These are phyloP conservation scores for Mycena epipterygia DNA, from an alignment of 768 basidiomycete species.

Conservation along the genomic window DNA sequence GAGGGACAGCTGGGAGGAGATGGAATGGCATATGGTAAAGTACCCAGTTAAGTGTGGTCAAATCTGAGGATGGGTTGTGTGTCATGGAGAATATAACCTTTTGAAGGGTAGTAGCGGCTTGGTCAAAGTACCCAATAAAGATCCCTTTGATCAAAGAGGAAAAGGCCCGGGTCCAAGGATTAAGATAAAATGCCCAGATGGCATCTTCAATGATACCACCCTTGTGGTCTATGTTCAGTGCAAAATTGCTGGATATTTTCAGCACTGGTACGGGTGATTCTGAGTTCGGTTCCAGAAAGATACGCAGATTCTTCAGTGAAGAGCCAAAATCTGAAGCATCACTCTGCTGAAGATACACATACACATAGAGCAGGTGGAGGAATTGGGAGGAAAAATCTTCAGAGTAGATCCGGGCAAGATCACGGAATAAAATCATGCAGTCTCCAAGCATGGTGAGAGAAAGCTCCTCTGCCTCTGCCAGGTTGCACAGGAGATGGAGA, in stretches of 20 bases:
- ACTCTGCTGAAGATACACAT: background rate
- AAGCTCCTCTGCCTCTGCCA: background rate
- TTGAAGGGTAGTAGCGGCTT: background rate
- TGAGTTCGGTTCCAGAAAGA: background rate
- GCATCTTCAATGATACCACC: background rate
- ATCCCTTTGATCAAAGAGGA: background rate
- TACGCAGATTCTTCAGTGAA: background rate
- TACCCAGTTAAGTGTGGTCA: background rate
- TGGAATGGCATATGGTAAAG: background rate
- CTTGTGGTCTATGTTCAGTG: background rate
- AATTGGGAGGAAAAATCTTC: background rate
- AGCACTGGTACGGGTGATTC: background rate
- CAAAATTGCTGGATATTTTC: background rate
- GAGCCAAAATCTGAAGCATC: background rate
- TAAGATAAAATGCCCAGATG: background rate
- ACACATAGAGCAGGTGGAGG: slow-evolving; percentile 1
- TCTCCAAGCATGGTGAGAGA: background rate
- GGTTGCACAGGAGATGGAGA: slow-evolving; percentile 1
- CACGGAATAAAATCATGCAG: background rate
- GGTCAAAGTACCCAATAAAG: background rate
- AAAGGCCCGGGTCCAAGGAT: background rate
- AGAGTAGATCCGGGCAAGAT: background rate
- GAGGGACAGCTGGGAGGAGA: background rate
- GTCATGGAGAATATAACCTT: background rate
- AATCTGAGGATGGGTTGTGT: background rate